Conservation (phyloP, 805 yeast species). For the Spathaspora arborariae region DNA sequence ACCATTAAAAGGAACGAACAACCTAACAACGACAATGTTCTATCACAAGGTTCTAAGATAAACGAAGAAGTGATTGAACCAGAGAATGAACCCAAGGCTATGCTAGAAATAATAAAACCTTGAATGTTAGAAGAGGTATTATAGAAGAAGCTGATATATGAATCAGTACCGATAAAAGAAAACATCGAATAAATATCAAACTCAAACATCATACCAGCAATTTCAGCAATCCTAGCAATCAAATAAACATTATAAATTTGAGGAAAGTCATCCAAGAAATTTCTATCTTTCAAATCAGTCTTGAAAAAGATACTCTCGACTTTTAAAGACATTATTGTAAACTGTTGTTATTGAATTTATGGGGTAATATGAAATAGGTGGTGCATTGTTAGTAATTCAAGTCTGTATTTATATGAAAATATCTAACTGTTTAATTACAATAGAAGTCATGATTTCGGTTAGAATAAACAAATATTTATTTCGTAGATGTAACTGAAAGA, state of each 20-base stretch:
- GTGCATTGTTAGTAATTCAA: too few relatives aligned
- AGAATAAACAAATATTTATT: too few relatives aligned
- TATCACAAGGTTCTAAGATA: slow-evolving; percentile 41
- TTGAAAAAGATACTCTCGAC: slow-evolving; percentile 6
- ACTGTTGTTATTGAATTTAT: too few relatives aligned
- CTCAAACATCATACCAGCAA: slow-evolving; percentile 74
- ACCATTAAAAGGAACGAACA: slow-evolving; percentile 40
- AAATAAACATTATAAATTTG: slow-evolving; percentile 53
- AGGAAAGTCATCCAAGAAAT: slow-evolving; percentile 30
- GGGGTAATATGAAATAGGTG: too few relatives aligned
- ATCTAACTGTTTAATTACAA: too few relatives aligned
- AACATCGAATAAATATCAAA: slow-evolving; percentile 78
- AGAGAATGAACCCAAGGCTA: slow-evolving; percentile 72
- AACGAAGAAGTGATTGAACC: slow-evolving; percentile 60
- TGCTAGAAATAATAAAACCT: slow-evolving; percentile 72
- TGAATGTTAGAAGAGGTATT: slow-evolving; percentile 46
- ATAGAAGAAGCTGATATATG: slow-evolving; percentile 52
- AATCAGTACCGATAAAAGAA: slow-evolving; percentile 48
- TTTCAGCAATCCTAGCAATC: slow-evolving; percentile 53
- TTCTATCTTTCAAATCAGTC: slow-evolving; percentile 33
- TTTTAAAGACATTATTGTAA: slow-evolving; percentile 8
- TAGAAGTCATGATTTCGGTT: too few relatives aligned
- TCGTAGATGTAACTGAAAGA: too few relatives aligned
- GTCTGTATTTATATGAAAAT: too few relatives aligned
- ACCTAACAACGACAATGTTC: slow-evolving; percentile 35